Conservation (phyloP, 225 moss, liverwort and hornwort species). For the Pleurozium schreberi region DNA sequence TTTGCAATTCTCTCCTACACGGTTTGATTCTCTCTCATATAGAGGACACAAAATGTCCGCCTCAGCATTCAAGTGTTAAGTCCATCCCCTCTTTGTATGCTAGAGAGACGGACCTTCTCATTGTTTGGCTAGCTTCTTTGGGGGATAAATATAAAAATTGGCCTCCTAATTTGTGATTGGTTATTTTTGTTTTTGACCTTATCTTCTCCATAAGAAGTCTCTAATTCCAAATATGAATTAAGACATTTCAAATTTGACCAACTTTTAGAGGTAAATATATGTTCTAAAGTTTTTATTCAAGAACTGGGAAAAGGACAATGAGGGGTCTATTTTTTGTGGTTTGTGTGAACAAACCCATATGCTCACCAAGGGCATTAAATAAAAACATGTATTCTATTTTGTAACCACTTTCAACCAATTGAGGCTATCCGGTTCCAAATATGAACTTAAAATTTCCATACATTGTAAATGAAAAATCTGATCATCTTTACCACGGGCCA, state of each 20-base stretch:
- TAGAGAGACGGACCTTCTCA: accelerated
- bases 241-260: background rate
- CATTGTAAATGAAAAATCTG: background rate
- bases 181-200: background rate
- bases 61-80: too few relatives aligned
- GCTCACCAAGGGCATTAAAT: accelerated
- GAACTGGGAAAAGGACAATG: background rate
- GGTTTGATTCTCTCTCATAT: too few relatives aligned
- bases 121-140: background rate
- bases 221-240: background rate
- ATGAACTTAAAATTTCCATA: background rate
- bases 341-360: too few relatives aligned
- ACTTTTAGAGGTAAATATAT: background rate
- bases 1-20: too few relatives aligned
- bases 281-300: background rate
- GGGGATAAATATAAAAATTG: background rate
- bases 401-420: background rate
- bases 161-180: background rate
- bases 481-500: background rate
- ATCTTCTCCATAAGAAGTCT: accelerated
- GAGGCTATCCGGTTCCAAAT: background rate
- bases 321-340: background rate
- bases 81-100: accelerated
- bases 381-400: background rate
- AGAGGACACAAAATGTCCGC: too few relatives aligned